Percentiles rank a stretch among this genome's conserved stretches.
phyloP scores from a whole-genome alignment of 805 yeast genomes.

The Wickerhamomyces chambardii region DNA sequence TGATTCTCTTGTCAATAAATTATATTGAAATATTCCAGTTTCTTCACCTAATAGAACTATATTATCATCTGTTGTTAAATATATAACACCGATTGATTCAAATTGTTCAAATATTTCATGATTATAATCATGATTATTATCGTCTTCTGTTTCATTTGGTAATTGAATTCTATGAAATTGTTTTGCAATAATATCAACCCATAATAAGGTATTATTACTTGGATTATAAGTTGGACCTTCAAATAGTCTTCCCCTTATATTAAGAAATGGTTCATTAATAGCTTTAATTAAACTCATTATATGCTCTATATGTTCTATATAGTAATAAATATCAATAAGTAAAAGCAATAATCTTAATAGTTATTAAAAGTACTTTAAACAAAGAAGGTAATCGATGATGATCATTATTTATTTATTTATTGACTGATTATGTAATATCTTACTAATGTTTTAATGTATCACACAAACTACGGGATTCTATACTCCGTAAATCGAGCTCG shows the following conservation, averaged over 20 bases:
- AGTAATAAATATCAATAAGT: no score
- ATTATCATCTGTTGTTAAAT: conserved; percentile 48
- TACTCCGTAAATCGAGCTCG: no score
- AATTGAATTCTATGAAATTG: conserved; percentile 23
- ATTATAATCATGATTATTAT: conserved; percentile 15
- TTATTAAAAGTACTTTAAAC: no score
- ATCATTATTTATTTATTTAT: no score
- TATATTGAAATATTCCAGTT: conserved; percentile 52
- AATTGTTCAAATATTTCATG: conserved; percentile 29
- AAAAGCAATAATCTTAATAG: no score
- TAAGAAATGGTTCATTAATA: conserved; percentile 6
- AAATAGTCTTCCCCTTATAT: conserved; percentile 30
- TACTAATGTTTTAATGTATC: no score
- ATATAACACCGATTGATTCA: conserved; percentile 62
- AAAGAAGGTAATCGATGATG: no score
- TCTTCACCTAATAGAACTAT: conserved; percentile 52
- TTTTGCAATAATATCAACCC: conserved; percentile 32
- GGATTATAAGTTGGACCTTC: conserved; percentile 64
- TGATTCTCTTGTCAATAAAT: conserved; percentile 25
- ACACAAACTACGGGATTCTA: no score
- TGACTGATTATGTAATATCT: no score
- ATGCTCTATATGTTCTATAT: no score
- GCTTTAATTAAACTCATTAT: no score
- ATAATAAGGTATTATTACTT: conserved; percentile 36
- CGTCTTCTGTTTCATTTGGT: conserved; percentile 7